A percentile compares a stretch with the other conserved stretches of the same genome.
These are phyloP conservation scores for Ustilago xerochloae DNA, from an alignment of 1,284 basidiomycete genomes.

Conservation along the genomic window DNA sequence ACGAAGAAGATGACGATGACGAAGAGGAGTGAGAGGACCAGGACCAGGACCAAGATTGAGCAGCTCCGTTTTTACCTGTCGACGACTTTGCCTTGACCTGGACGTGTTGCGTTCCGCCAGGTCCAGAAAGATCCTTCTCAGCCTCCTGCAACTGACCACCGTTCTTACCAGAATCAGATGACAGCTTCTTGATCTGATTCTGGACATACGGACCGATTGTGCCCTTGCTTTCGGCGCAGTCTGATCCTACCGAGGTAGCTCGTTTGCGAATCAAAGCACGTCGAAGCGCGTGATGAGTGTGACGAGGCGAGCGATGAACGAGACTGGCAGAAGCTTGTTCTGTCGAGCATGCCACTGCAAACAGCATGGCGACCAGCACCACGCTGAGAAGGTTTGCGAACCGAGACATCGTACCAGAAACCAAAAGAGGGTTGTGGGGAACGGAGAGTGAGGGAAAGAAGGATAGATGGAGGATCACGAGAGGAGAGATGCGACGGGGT, in stretches of 20 bases:
- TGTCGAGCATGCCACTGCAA: neutral
- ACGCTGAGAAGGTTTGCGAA: constrained; percentile 1
- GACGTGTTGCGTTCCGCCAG: neutral
- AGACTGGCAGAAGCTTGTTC: constrained; percentile 4
- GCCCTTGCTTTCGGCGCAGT: neutral
- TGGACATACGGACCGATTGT: neutral
- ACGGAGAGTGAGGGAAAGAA: neutral
- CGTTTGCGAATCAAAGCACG: constrained; percentile 7
- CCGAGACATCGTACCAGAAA: constrained; percentile 7
- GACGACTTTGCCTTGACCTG: constrained; percentile 17
- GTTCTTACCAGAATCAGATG: constrained; percentile 6
- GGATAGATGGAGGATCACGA: neutral
- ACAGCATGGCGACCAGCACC: constrained; percentile 38
- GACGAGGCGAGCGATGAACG: neutral
- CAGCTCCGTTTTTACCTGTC: constrained; percentile 5
- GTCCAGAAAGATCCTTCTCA: neutral
- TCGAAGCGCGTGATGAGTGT: constrained; percentile 1
- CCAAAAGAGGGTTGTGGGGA: neutral
- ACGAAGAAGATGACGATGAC: constrained; percentile 13
- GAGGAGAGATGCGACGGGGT: neutral
- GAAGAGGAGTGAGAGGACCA: constrained; percentile 32
- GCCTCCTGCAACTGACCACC: constrained; percentile 7
- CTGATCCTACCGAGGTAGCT: neutral
- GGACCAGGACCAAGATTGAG: constrained; percentile 31
- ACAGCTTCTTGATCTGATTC: constrained; percentile 18